phyloP scores from a whole-genome alignment of 2,329 filamentous ascomycete species.

The Xylaria sp. region DNA sequence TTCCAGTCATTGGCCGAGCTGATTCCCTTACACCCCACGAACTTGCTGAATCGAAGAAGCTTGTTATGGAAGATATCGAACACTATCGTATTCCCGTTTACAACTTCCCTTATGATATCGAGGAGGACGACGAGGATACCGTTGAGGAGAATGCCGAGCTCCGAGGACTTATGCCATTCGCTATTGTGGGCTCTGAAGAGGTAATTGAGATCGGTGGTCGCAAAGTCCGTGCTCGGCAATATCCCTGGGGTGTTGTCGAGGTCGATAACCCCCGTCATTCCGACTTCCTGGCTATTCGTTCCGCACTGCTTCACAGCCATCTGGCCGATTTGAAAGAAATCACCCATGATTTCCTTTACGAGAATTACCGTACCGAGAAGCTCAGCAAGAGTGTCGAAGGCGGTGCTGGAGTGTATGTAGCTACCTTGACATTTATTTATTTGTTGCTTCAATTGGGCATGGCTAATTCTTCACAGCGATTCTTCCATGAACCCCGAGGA shows the following conservation, averaged over 20 bases:
- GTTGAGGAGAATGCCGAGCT: conserved; percentile 99
- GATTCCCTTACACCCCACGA: conserved; percentile 96
- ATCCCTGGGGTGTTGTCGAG: conserved; percentile 98
- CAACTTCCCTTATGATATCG: conserved; percentile 99
- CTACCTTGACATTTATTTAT: not conserved
- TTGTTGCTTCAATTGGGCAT: not conserved
- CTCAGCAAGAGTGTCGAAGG: conserved; percentile 99
- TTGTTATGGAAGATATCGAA: conserved; percentile 99
- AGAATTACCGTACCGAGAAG: conserved; percentile 99
- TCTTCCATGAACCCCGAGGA: conserved; percentile 98
- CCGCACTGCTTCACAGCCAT: conserved; percentile 95
- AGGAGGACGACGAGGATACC: conserved; percentile 99
- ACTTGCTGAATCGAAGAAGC: conserved; percentile 98
- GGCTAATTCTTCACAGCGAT: conserved; percentile 59
- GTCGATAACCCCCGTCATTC: conserved; percentile 99
- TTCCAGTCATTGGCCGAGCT: conserved; percentile 97
- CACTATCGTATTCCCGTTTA: conserved; percentile 99
- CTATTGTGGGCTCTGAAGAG: conserved; percentile 97
- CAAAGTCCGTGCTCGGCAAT: conserved; percentile 92
- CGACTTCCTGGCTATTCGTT: conserved; percentile 96
- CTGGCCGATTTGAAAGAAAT: conserved; percentile 99
- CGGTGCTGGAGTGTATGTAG: conserved; percentile 81
- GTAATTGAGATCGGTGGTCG: conserved; percentile 92
- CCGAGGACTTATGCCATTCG: conserved; percentile 96
- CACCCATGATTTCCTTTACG: conserved; percentile 99